phyloP scores from a whole-genome alignment of 768 basidiomycete genomes.

The Calocera viscosa region DNA sequence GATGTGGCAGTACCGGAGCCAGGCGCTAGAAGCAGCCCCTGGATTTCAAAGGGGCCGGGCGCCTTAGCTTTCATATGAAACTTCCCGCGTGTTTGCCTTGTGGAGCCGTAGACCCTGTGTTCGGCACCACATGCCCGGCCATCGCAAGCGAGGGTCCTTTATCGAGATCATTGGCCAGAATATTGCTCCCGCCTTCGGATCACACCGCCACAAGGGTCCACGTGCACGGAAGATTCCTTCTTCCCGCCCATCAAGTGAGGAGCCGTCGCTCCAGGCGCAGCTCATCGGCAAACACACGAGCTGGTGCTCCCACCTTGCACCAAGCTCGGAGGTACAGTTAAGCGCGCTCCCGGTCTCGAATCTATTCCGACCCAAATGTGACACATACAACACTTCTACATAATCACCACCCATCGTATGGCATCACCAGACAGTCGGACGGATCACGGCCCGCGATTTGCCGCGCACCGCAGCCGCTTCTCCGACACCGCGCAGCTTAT shows the following conservation, averaged over 20 bases:
- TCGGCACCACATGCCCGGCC: background rate
- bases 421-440: background rate
- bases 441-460: no score
- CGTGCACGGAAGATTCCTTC: background rate
- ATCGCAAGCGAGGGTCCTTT: background rate
- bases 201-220: conserved; percentile 6
- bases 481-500: no score
- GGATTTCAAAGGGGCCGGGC: background rate
- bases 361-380: background rate
- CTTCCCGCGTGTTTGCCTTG: conserved; percentile 1
- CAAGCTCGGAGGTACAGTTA: background rate
- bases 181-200: background rate
- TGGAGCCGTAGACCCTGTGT: background rate
- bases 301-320: background rate
- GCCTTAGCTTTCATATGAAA: background rate
- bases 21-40: background rate
- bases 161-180: conserved; percentile 1
- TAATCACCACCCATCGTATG: background rate
- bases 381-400: background rate
- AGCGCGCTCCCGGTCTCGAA: background rate
- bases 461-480: no score
- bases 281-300: background rate
- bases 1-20: background rate
- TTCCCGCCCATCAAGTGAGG: background rate
- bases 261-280: background rate